phyloP scores from a whole-genome alignment of 306 rosid species.

The Betula pendula region DNA sequence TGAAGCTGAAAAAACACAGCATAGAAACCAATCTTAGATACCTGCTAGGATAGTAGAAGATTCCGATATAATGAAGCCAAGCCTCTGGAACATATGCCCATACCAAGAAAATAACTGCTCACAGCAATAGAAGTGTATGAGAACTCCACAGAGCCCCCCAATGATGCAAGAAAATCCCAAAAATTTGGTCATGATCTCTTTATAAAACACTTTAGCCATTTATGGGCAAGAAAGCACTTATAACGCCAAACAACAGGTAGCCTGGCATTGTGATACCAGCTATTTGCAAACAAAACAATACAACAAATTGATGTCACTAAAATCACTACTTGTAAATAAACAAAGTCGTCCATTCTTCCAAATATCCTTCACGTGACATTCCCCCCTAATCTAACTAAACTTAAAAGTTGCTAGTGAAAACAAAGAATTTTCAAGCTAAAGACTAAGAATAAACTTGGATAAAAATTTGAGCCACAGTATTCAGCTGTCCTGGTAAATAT shows the following conservation, averaged over 20 bases:
- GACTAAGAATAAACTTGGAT: too few relatives aligned
- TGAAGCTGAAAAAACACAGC: conserved; percentile 13
- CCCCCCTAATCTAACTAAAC: too few relatives aligned
- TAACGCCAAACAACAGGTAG: conserved; percentile 6
- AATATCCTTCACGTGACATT: too few relatives aligned
- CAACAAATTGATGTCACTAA: too few relatives aligned
- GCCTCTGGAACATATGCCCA: conserved; percentile 96
- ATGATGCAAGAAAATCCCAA: not conserved
- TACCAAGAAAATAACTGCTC: conserved; percentile 72
- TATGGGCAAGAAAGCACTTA: not conserved
- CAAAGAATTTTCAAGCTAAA: too few relatives aligned
- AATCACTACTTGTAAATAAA: too few relatives aligned
- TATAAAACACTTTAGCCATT: too few relatives aligned
- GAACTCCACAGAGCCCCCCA: not conserved
- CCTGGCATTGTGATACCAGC: not conserved
- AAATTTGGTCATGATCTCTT: too few relatives aligned
- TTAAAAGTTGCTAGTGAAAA: too few relatives aligned
- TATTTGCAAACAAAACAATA: not conserved
- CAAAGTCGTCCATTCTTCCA: too few relatives aligned
- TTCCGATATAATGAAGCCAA: conserved; percentile 79
- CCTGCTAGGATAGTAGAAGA: conserved; percentile 92
- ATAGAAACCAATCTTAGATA: conserved; percentile 27
- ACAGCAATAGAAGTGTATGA: conserved; percentile 16
- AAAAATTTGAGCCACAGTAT: too few relatives aligned
- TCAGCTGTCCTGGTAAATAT: too few relatives aligned